Conservation (phyloP, 768 basidiomycete genomes). For the Suillus americanus region DNA sequence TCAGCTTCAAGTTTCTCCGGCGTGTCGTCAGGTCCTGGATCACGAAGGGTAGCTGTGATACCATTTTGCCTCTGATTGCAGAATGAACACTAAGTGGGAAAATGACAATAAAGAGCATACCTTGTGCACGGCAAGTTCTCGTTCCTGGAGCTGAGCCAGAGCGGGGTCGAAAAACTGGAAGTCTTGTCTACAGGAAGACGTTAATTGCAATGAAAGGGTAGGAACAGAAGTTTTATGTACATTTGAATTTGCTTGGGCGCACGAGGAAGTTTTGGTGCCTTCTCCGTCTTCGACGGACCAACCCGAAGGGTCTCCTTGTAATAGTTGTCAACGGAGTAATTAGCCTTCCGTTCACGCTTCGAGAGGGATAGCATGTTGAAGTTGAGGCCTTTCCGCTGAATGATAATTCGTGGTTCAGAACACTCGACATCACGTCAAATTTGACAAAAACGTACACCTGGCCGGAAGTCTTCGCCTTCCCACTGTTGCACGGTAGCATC, state of each 20-base stretch:
- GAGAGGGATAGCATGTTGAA: conserved; percentile 83
- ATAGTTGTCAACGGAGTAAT: conserved; percentile 94
- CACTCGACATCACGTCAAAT: not conserved
- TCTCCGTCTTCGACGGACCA: conserved; percentile 76
- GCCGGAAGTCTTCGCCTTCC: conserved; percentile 92
- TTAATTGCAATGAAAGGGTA: not conserved
- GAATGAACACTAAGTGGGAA: not conserved
- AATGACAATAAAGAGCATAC: conserved; percentile 32
- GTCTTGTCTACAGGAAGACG: conserved; percentile 62
- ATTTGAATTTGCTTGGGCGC: conserved; percentile 87
- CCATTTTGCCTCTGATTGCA: conserved; percentile 57
- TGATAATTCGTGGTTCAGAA: not conserved
- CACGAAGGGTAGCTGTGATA: conserved; percentile 62
- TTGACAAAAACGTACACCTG: conserved; percentile 49
- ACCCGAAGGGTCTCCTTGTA: conserved; percentile 89
- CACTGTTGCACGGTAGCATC: conserved; percentile 90
- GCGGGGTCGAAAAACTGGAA: conserved; percentile 95
- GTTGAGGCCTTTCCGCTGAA: conserved; percentile 64
- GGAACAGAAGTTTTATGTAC: conserved; percentile 41
- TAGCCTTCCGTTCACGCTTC: conserved; percentile 91
- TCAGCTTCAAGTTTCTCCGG: conserved; percentile 86
- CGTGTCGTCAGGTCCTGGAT: conserved; percentile 73
- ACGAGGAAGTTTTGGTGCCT: conserved; percentile 78
- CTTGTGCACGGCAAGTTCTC: conserved; percentile 81
- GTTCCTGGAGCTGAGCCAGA: conserved; percentile 79